phyloP scores from a whole-genome alignment of 140 eudicot genomes.

The Stevia rebaudiana region DNA sequence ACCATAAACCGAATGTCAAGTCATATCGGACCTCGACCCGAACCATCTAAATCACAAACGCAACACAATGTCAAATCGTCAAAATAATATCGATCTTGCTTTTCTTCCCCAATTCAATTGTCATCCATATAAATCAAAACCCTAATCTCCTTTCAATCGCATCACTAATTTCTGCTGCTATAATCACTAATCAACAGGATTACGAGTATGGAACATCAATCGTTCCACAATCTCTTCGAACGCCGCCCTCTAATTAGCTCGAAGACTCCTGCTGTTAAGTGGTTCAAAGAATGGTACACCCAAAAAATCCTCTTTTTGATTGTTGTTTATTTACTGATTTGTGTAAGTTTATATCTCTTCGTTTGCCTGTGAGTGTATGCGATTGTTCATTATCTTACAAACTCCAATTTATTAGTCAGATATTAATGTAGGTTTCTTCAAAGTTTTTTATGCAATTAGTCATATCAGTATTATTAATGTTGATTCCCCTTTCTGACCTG shows the following conservation, averaged over 20 bases:
- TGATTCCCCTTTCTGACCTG: not conserved
- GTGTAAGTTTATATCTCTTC: not conserved
- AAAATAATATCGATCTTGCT: too few species aligned
- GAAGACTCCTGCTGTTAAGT: constrained; percentile 72
- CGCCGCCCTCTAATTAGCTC: constrained; percentile 71
- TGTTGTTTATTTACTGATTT: not conserved
- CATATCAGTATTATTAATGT: not conserved
- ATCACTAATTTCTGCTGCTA: not conserved
- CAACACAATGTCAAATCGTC: too few species aligned
- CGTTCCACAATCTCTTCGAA: constrained; percentile 50
- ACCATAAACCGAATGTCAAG: not conserved
- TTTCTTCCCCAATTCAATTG: constrained; percentile 17
- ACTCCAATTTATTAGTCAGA: not conserved
- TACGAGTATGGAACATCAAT: constrained; percentile 52
- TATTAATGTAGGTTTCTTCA: not conserved
- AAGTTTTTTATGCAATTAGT: not conserved
- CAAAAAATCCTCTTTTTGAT: not conserved
- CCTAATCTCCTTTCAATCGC: constrained; percentile 1
- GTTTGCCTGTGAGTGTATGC: not conserved
- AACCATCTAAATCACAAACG: not conserved
- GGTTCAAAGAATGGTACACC: constrained; percentile 84
- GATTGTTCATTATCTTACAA: constrained; percentile 4
- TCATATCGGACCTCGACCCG: constrained; percentile 13
- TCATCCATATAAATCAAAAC: constrained; percentile 10
- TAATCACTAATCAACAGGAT: not conserved